phyloP scores from a whole-genome alignment of 2,329 filamentous ascomycete species.

The Juglanconis oblonga region DNA sequence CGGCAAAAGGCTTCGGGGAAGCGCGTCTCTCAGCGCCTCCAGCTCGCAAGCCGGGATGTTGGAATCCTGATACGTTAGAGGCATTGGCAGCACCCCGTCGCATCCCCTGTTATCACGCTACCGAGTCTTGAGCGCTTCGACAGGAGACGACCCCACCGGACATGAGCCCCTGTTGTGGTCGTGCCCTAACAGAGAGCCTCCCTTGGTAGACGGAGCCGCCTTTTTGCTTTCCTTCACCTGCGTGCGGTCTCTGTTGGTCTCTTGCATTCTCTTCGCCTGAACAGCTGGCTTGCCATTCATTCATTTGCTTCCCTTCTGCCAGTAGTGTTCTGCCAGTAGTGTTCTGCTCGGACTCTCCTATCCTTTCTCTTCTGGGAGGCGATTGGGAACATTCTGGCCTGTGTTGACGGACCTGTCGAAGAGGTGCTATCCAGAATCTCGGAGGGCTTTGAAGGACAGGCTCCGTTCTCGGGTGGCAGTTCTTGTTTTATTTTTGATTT shows the following conservation, averaged over 20 bases:
- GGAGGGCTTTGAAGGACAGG: neutral
- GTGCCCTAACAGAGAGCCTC: neutral
- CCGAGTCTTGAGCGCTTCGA: neutral
- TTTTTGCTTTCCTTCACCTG: neutral
- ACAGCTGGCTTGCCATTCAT: constrained; percentile 15
- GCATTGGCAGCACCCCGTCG: neutral
- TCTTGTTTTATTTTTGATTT: neutral
- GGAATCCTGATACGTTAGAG: neutral
- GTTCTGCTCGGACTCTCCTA: neutral
- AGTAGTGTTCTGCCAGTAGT: neutral
- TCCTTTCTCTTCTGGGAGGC: neutral
- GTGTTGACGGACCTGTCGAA: neutral
- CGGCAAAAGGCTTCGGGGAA: neutral
- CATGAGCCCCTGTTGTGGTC: neutral
- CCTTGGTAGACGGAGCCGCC: neutral
- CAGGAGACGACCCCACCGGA: neutral
- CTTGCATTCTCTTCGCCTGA: neutral
- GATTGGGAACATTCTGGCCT: too few species aligned
- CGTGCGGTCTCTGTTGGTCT: neutral
- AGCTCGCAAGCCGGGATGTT: neutral
- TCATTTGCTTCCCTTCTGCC: neutral
- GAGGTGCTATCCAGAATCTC: neutral
- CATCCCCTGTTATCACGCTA: neutral
- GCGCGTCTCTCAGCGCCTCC: neutral
- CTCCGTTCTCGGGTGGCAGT: neutral